Evolutionary conservation across 2,329 filamentous ascomycete genomes (phyloP).

Genomic region (Biscogniauxia mediterranea): DNA sequence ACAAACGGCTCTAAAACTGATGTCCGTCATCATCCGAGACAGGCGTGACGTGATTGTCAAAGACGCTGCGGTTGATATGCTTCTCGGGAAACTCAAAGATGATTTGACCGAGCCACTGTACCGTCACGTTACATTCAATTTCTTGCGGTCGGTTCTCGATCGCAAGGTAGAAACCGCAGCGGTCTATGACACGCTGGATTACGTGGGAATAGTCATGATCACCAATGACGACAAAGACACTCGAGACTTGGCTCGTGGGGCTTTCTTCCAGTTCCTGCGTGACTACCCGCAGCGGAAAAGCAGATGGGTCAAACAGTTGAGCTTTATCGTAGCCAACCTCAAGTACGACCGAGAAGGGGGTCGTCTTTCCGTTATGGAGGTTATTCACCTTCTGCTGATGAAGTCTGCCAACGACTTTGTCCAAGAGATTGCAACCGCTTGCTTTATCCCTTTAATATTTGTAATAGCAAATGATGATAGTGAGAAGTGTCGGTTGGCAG

Average conservation of each 20-base stretch:
- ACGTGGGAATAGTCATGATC: conserved; percentile 89
- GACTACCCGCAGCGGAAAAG: conserved; percentile 92
- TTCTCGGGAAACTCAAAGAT: conserved; percentile 78
- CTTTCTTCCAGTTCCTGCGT: conserved; percentile 90
- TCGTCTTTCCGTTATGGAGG: conserved; percentile 88
- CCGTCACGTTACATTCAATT: conserved; percentile 92
- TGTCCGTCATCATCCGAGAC: conserved; percentile 82
- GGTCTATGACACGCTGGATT: conserved; percentile 89
- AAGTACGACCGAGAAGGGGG: conserved; percentile 88
- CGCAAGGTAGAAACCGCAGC: conserved; percentile 81
- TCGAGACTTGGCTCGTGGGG: conserved; percentile 80
- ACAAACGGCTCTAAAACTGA: conserved; percentile 84
- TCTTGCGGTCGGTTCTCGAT: conserved; percentile 82
- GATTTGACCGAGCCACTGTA: conserved; percentile 91
- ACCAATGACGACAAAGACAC: conserved; percentile 90
- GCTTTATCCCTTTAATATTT: conserved; percentile 84
- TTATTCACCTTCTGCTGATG: conserved; percentile 78
- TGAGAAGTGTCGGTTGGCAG: conserved; percentile 78
- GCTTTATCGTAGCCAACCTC: conserved; percentile 85
- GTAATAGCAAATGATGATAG: conserved; percentile 87
- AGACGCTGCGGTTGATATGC: conserved; percentile 76
- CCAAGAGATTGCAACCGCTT: conserved; percentile 75
- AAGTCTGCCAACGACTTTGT: conserved; percentile 82
- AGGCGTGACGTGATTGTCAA: conserved; percentile 72
- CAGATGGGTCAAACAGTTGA: conserved; percentile 84